Evolutionary conservation across 352 stramenopile species (phyloP).

Genomic region (Phytopythium montanum): DNA sequence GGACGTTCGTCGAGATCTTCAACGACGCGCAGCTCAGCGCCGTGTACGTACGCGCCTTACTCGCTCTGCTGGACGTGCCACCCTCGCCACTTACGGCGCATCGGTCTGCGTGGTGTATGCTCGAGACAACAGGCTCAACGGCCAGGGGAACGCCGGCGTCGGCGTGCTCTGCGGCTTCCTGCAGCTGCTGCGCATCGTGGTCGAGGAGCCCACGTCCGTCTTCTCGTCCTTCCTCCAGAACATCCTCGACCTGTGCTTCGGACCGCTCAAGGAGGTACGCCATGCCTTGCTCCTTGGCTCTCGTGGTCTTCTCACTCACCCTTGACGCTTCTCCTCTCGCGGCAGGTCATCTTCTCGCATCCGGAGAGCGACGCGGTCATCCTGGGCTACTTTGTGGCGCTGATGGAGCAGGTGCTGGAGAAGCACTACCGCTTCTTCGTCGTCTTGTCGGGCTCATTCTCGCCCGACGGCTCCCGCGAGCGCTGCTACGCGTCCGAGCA

Average conservation of each 20-base stretch:
- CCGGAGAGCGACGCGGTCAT: slow-evolving; percentile 66
- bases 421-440: slow-evolving; percentile 86
- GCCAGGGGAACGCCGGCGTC: slow-evolving; percentile 52
- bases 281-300: not conserved
- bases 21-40: slow-evolving; percentile 61
- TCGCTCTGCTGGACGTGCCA: not conserved
- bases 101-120: not conserved
- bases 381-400: slow-evolving; percentile 61
- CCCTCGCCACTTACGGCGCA: not conserved
- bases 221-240: slow-evolving; percentile 73
- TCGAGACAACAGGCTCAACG: slow-evolving; percentile 37
- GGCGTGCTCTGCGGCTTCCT: slow-evolving; percentile 78
- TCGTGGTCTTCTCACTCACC: not conserved
- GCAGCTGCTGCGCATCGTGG: slow-evolving; percentile 71
- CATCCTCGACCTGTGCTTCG: slow-evolving; percentile 77
- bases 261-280: slow-evolving; percentile 68
- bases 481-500: slow-evolving; percentile 59
- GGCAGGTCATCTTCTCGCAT: slow-evolving; percentile 68
- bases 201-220: slow-evolving; percentile 69
- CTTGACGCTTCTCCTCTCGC: not conserved
- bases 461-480: slow-evolving; percentile 42
- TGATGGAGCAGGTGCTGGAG: slow-evolving; percentile 73
- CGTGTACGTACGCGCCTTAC: slow-evolving; percentile 39
- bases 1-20: slow-evolving; percentile 79
- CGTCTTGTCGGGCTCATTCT: slow-evolving; percentile 37